These are phyloP conservation scores for Streptanthus diversifolius DNA, from an alignment of 345 rosid species.

Conservation along the genomic window DNA sequence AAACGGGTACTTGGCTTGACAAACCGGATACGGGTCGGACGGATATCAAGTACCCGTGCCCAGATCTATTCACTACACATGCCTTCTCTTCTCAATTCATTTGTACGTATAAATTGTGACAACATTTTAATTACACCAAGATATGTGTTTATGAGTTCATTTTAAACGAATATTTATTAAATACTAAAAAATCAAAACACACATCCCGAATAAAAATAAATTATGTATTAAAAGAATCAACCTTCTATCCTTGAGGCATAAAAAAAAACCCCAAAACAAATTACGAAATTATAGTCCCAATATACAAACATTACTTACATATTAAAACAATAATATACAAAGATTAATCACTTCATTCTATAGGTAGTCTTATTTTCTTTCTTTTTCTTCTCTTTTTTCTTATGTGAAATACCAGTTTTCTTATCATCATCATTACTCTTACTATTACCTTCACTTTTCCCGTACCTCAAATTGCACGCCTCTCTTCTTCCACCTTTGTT, in stretches of 20 bases:
- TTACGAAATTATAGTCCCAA: neutral
- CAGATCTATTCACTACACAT: conserved; percentile 28
- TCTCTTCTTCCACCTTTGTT: conserved; percentile 11
- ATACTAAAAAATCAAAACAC: too few relatives aligned
- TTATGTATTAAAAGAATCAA: neutral
- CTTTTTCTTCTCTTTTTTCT: conserved; percentile 30
- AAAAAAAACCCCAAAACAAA: neutral
- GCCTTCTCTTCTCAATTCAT: conserved; percentile 12
- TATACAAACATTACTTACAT: conserved; percentile 15
- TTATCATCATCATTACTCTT: conserved; percentile 30
- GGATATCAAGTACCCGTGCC: too few relatives aligned
- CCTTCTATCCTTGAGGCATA: conserved; percentile 5
- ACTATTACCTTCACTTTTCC: conserved; percentile 24
- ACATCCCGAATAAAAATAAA: neutral
- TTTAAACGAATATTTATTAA: too few relatives aligned
- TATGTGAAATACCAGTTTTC: conserved; percentile 12
- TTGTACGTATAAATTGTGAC: neutral
- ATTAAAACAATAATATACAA: neutral
- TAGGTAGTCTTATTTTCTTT: conserved; percentile 18
- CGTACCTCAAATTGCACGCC: conserved; percentile 17
- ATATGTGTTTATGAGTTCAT: too few relatives aligned
- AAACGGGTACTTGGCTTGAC: too few relatives aligned
- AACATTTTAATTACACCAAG: neutral
- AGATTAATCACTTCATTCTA: conserved; percentile 21
- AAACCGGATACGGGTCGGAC: too few relatives aligned